Conservation (phyloP, 2,329 filamentous ascomycete species). For the Botrytis galanthina region DNA sequence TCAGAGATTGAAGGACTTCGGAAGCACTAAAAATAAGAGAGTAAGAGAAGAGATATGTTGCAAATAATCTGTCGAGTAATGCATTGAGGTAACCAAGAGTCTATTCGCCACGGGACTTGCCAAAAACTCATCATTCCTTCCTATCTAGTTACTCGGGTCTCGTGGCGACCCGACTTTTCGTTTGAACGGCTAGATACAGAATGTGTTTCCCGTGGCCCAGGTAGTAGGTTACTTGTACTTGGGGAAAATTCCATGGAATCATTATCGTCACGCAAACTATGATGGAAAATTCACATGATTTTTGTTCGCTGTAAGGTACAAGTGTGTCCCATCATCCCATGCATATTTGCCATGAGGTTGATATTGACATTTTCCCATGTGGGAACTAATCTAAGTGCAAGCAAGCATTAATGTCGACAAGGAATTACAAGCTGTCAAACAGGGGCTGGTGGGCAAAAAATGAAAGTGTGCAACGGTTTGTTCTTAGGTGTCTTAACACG, state of each 20-base stretch:
- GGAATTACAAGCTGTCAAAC: conserved; percentile 27
- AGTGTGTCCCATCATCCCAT: conserved; percentile 6
- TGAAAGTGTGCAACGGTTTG: conserved; percentile 20
- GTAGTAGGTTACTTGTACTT: conserved; percentile 15
- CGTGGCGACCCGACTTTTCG: conserved; percentile 18
- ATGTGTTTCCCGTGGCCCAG: conserved; percentile 19
- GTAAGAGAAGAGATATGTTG: neutral
- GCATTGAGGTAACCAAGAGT: conserved; percentile 12
- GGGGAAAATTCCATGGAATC: neutral
- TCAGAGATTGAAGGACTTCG: conserved; percentile 19
- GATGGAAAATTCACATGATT: conserved; percentile 12
- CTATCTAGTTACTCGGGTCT: conserved; percentile 3
- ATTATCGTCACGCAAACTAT: neutral
- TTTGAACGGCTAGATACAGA: conserved; percentile 18
- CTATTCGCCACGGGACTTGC: conserved; percentile 15
- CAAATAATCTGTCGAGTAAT: conserved; percentile 4
- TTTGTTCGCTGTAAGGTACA: conserved; percentile 25
- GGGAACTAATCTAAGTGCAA: conserved; percentile 25
- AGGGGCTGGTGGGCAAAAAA: conserved; percentile 22
- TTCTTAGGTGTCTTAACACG: conserved; percentile 6
- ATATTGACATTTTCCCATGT: conserved; percentile 29
- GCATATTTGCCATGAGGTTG: conserved; percentile 28
- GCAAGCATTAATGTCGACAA: conserved; percentile 20
- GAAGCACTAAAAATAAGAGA: neutral
- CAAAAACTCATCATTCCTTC: conserved; percentile 9